Evolutionary conservation across 257 asterid species (phyloP).

Genomic region (Echites panduratus): DNA sequence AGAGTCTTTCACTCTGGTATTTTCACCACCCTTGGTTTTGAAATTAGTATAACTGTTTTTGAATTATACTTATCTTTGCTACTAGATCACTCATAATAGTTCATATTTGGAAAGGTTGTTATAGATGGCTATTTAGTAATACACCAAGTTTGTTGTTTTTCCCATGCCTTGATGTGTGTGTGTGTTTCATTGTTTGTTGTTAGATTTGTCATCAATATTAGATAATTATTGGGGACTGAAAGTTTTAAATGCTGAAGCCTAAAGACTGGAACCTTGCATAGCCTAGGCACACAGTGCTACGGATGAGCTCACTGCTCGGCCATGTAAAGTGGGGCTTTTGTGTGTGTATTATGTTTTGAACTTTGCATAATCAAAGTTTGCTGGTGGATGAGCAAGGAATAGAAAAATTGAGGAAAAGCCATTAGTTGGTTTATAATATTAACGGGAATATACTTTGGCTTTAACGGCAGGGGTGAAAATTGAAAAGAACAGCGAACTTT

Average conservation of each 20-base stretch:
- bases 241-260: not conserved
- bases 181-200: not conserved
- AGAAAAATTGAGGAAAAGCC: not conserved
- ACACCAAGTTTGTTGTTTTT: not conserved
- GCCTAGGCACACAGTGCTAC: too few species aligned
- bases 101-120: not conserved
- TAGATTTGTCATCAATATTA: not conserved
- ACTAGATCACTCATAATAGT: not conserved
- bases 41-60: not conserved
- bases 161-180: not conserved
- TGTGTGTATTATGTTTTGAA: too few species aligned
- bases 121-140: not conserved
- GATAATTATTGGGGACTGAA: not conserved
- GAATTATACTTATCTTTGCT: not conserved
- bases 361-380: not conserved
- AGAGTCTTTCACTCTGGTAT: not conserved
- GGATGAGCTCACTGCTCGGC: too few species aligned
- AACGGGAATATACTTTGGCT: not conserved
- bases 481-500: not conserved
- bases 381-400: not conserved
- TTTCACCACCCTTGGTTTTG: not conserved
- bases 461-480: not conserved
- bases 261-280: not conserved
- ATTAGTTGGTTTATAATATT: not conserved
- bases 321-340: too few species aligned